A percentile compares a stretch with the other conserved stretches of the same genome.
Conservation (phyloP, 148 eudicot species). For the Silene latifolia region DNA sequence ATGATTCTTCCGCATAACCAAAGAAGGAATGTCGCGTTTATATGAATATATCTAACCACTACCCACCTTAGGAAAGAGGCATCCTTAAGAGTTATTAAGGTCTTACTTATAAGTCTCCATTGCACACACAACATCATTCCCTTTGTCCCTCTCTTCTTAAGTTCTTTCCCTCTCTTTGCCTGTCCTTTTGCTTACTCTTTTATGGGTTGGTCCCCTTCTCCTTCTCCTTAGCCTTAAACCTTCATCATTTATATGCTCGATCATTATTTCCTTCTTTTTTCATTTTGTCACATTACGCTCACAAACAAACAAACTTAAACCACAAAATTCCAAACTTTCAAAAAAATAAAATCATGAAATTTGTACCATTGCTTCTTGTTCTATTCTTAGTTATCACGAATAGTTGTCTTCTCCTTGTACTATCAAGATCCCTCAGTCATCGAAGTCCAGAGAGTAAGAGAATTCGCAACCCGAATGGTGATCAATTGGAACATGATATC, state of each 20-base stretch:
- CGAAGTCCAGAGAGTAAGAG: neutral
- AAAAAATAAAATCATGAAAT: conserved; percentile 6
- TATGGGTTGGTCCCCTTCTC: conserved; percentile 27
- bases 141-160: conserved; percentile 30
- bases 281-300: neutral
- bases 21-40: neutral
- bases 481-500: neutral
- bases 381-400: conserved; percentile 8
- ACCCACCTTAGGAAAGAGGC: neutral
- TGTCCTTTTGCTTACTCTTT: no score
- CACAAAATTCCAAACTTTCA: neutral
- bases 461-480: neutral
- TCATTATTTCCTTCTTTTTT: neutral
- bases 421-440: conserved; percentile 12
- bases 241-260: neutral
- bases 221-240: neutral
- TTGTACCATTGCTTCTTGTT: conserved; percentile 12
- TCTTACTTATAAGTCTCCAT: neutral
- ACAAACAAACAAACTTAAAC: neutral
- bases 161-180: conserved; percentile 4
- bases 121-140: conserved; percentile 19
- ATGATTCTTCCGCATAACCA: neutral
- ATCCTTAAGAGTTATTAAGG: no score
- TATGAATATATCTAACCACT: neutral
- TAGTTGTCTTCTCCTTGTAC: conserved; percentile 2